Evolutionary conservation across 139 green algal genomes (phyloP).

Genomic region (Chlamydomonas incerta): DNA sequence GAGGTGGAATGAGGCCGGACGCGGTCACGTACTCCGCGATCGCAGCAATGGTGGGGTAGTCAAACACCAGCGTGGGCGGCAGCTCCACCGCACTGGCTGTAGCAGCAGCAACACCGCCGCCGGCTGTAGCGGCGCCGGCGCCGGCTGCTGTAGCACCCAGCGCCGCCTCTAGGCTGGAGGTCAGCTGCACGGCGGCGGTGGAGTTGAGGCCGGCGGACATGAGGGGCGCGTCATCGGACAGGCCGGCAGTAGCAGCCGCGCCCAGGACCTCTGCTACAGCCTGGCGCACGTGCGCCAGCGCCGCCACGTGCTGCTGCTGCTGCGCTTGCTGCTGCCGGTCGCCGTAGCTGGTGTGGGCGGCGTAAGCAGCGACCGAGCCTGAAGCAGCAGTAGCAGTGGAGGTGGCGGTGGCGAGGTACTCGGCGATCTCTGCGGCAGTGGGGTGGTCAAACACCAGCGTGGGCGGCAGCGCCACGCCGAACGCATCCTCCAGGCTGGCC

Average conservation of each 20-base stretch:
- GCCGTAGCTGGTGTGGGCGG: too few relatives aligned
- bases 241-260: not conserved
- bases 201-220: slow-evolving; percentile 57
- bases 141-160: slow-evolving; percentile 29
- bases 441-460: slow-evolving; percentile 78
- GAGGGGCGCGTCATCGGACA: slow-evolving; percentile 30
- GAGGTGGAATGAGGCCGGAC: not conserved
- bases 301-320: not conserved
- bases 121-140: too few relatives aligned
- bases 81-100: slow-evolving; percentile 1
- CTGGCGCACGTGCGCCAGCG: not conserved
- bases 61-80: slow-evolving; percentile 68
- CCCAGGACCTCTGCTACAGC: slow-evolving; percentile 20
- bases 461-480: slow-evolving; percentile 56
- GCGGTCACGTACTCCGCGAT: slow-evolving; percentile 58
- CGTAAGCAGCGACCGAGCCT: too few relatives aligned
- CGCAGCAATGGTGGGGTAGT: slow-evolving; percentile 69
- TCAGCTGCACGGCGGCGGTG: slow-evolving; percentile 63
- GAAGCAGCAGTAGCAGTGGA: slow-evolving; percentile 53
- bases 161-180: slow-evolving; percentile 50
- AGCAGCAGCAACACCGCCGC: too few relatives aligned
- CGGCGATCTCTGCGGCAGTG: slow-evolving; percentile 57
- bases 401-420: slow-evolving; percentile 44
- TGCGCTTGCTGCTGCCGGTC: too few relatives aligned
- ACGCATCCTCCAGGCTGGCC: slow-evolving; percentile 48